These are phyloP conservation scores for Stenogyne calaminthoides DNA, from an alignment of 305 asterid genomes.

Conservation along the genomic window DNA sequence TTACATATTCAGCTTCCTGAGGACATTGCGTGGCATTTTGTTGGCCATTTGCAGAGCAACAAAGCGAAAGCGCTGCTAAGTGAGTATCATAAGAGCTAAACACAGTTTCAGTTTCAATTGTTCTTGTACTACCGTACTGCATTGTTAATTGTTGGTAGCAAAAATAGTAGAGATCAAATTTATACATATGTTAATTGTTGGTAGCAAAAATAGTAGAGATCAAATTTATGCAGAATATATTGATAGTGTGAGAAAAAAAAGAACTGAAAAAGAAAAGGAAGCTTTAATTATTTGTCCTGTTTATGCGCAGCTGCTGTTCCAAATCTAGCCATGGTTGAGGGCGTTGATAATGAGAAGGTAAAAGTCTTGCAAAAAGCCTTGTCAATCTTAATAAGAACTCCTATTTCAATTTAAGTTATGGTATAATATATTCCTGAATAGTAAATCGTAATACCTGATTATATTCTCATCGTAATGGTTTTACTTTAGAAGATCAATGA, in stretches of 20 bases:
- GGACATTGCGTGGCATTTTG: constrained; percentile 86
- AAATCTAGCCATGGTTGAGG: constrained; percentile 72
- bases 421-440: not conserved
- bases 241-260: no score
- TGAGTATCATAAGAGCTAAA: constrained; percentile 46
- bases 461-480: not conserved
- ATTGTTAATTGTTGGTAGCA: constrained; percentile 6
- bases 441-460: not conserved
- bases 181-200: no score
- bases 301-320: constrained; percentile 80
- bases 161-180: no score
- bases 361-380: not conserved
- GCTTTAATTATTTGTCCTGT: constrained; percentile 29
- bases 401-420: not conserved
- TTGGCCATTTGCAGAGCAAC: constrained; percentile 94
- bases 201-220: no score
- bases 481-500: not conserved
- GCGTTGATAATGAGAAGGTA: constrained; percentile 85
- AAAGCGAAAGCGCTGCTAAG: constrained; percentile 79
- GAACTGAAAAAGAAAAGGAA: not conserved
- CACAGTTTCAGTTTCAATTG: not conserved
- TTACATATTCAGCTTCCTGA: constrained; percentile 65
- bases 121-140: not conserved
- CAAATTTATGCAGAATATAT: not conserved
- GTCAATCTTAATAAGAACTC: not conserved